Conservation (phyloP, 1,139 yeast species). For the Pichia terricola region DNA sequence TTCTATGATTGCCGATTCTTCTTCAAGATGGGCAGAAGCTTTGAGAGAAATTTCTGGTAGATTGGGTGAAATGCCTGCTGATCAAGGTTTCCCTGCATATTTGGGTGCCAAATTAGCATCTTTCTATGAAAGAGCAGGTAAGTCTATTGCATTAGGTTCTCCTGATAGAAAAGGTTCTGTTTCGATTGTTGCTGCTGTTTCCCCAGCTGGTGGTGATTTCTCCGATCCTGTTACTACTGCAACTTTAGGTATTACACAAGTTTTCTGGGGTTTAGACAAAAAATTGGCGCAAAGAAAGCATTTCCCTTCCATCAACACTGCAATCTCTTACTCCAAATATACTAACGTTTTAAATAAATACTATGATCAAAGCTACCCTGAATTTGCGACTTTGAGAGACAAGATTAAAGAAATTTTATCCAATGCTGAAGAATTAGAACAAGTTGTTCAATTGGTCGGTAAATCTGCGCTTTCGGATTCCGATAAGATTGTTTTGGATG, state of each 20-base stretch:
- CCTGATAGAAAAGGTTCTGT: conserved; percentile 96
- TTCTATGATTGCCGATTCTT: conserved; percentile 98
- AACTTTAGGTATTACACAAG: conserved; percentile 97
- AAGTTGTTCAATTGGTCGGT: conserved; percentile 98
- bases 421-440: conserved; percentile 96
- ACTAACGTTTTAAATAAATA: conserved; percentile 77
- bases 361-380: conserved; percentile 82
- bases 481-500: conserved; percentile 94
- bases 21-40: conserved; percentile 99
- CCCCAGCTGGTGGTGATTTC: conserved; percentile 99
- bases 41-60: conserved; percentile 99
- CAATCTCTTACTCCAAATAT: conserved; percentile 93
- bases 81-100: conserved; percentile 99
- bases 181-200: conserved; percentile 98
- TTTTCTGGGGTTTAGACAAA: conserved; percentile 99
- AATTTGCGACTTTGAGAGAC: conserved; percentile 82
- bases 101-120: conserved; percentile 98
- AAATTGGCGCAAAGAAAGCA: conserved; percentile 99
- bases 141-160: conserved; percentile 88
- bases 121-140: conserved; percentile 99
- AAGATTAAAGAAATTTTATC: conserved; percentile 89
- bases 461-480: conserved; percentile 94
- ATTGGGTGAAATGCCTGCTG: conserved; percentile 99
- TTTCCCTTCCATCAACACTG: conserved; percentile 96
- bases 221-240: conserved; percentile 99